These are phyloP conservation scores for Mycena sanguinolenta DNA, from an alignment of 768 basidiomycete genomes.

Conservation along the genomic window DNA sequence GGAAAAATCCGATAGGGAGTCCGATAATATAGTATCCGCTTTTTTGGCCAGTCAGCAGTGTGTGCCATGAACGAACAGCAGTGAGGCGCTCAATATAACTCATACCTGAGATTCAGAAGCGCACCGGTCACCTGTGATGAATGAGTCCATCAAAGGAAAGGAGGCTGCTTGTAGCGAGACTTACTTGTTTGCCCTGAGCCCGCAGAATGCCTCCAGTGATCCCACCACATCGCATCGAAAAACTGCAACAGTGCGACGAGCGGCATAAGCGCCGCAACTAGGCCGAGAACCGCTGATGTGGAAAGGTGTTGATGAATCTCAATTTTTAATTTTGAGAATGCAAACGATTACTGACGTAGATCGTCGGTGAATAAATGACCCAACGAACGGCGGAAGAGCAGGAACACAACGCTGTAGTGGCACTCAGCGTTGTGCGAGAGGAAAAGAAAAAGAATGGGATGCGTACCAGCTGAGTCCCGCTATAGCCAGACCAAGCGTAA, in stretches of 20 bases:
- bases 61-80: not conserved
- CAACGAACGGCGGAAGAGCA: not conserved
- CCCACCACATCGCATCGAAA: not conserved
- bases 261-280: not conserved
- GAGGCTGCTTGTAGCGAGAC: no score
- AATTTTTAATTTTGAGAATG: not conserved
- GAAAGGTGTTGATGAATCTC: not conserved
- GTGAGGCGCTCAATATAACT: not conserved
- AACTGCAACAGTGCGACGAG: slow-evolving; percentile 4
- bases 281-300: not conserved
- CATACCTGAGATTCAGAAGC: slow-evolving; percentile 1
- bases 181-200: slow-evolving; percentile 1
- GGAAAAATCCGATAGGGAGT: not conserved
- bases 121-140: not conserved
- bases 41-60: not conserved
- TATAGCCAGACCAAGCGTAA: not conserved
- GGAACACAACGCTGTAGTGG: not conserved
- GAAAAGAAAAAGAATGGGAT: not conserved
- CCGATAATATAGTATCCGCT: slow-evolving; percentile 7
- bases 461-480: not conserved
- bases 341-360: not conserved
- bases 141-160: not conserved
- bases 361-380: not conserved
- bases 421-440: no score
- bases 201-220: not conserved